These are phyloP conservation scores for Cadophora malorum DNA, from an alignment of 2,329 filamentous ascomycete species.

Conservation along the genomic window DNA sequence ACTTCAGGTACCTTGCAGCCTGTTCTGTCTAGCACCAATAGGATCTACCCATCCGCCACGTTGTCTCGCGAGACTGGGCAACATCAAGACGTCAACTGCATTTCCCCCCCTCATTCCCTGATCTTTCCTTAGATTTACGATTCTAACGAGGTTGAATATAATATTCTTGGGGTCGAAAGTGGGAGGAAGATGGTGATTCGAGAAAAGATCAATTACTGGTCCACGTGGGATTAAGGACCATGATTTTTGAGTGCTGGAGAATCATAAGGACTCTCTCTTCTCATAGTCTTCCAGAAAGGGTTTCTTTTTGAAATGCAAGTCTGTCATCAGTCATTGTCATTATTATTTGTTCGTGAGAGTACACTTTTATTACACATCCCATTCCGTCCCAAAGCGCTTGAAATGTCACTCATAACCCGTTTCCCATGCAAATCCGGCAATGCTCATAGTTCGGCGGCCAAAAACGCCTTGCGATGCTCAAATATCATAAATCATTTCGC, in stretches of 20 bases:
- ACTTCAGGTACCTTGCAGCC: conserved; percentile 16
- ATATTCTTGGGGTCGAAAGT: neutral
- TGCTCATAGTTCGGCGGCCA: neutral
- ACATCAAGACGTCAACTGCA: neutral
- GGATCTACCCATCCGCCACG: conserved; percentile 2
- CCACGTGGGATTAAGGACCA: neutral
- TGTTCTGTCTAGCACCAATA: conserved; percentile 7
- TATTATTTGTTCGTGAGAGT: conserved; percentile 4
- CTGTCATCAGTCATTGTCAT: conserved; percentile 11
- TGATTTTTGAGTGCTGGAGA: neutral
- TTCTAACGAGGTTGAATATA: neutral
- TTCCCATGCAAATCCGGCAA: conserved; percentile 6
- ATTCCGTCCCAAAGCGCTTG: neutral
- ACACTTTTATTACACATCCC: conserved; percentile 19
- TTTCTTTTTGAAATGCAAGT: neutral
- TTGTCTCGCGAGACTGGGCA: neutral
- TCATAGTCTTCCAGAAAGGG: neutral
- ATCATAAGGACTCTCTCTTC: no score
- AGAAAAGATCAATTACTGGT: neutral
- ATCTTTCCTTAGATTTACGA: neutral
- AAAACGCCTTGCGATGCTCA: conserved; percentile 19
- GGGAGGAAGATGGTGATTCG: conserved; percentile 14
- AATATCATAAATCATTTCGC: conserved; percentile 64
- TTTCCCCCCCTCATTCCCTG: no score
- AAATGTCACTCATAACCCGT: neutral